Evolutionary conservation across 2,329 filamentous ascomycete species (phyloP).

Genomic region (Fusarium musae): DNA sequence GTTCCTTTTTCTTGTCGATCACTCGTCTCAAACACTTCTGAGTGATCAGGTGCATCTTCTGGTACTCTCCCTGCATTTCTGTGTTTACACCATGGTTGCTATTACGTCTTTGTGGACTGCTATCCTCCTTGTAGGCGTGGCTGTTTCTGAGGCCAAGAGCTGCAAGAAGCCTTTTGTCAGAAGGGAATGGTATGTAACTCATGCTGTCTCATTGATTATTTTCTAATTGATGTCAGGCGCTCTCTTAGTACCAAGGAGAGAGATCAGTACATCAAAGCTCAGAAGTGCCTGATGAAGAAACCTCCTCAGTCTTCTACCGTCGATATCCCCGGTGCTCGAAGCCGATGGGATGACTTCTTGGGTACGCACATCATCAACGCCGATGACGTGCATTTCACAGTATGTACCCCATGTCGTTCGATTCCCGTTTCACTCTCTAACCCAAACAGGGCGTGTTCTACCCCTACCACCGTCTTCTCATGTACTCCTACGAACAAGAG

Average conservation of each 20-base stretch:
- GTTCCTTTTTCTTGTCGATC: constrained; percentile 9
- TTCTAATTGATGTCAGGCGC: constrained; percentile 1
- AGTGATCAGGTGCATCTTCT: neutral
- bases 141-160: neutral
- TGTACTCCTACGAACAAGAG: constrained; percentile 40
- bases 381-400: constrained; percentile 24
- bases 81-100: neutral
- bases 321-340: constrained; percentile 18
- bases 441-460: constrained; percentile 18
- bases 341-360: constrained; percentile 31
- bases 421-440: neutral
- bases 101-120: constrained; percentile 12
- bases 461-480: constrained; percentile 26
- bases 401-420: neutral
- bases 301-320: constrained; percentile 2
- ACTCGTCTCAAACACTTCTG: neutral
- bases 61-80: neutral
- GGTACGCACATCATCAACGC: constrained; percentile 32
- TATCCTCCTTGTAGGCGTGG: constrained; percentile 2
- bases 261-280: constrained; percentile 29
- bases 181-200: constrained; percentile 8
- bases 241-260: constrained; percentile 11
- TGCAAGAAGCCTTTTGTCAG: constrained; percentile 23
- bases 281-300: constrained; percentile 33
- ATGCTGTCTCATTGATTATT: rapidly evolving